Evolutionary conservation across 352 stramenopile genomes (phyloP).

Genomic region (Phytophthora kernoviae): DNA sequence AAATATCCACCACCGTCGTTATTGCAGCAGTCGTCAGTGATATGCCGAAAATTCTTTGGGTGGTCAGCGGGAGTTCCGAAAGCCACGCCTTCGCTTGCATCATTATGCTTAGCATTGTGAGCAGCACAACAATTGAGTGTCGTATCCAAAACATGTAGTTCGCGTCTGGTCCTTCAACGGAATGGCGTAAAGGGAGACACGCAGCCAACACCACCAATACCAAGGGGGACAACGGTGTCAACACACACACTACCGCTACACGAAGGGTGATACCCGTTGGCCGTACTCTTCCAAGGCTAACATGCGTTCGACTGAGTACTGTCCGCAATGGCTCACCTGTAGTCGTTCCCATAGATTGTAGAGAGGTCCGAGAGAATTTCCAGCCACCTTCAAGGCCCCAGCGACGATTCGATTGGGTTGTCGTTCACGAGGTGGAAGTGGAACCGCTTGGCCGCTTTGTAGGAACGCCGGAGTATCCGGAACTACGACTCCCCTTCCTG

Average conservation of each 20-base stretch:
- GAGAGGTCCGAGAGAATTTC: slow-evolving; percentile 15
- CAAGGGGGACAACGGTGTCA: slow-evolving; percentile 32
- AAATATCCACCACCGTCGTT: slow-evolving; percentile 4
- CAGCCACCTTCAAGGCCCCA: slow-evolving; percentile 23
- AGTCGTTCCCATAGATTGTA: slow-evolving; percentile 36
- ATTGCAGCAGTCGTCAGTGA: slow-evolving; percentile 10
- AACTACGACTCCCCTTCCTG: slow-evolving; percentile 20
- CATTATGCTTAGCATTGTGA: slow-evolving; percentile 11
- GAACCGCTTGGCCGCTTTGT: not conserved
- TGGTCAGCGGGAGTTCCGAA: slow-evolving; percentile 24
- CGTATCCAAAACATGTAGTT: slow-evolving; percentile 45
- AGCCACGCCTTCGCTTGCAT: slow-evolving; percentile 35
- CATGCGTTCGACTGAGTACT: slow-evolving; percentile 44
- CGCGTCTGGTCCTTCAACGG: slow-evolving; percentile 10
- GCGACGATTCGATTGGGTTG: slow-evolving; percentile 23
- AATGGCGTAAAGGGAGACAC: slow-evolving; percentile 14
- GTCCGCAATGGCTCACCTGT: slow-evolving; percentile 41
- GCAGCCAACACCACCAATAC: slow-evolving; percentile 18
- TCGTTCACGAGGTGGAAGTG: slow-evolving; percentile 12
- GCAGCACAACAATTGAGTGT: slow-evolving; percentile 11
- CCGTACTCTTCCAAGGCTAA: slow-evolving; percentile 38
- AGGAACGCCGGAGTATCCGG: slow-evolving; percentile 6
- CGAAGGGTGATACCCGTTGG: slow-evolving; percentile 25
- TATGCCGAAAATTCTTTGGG: slow-evolving; percentile 2
- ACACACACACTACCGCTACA: slow-evolving; percentile 25